phyloP scores from a whole-genome alignment of 2,329 filamentous ascomycete species.

The Hymenotorrendiella dingleyae region DNA sequence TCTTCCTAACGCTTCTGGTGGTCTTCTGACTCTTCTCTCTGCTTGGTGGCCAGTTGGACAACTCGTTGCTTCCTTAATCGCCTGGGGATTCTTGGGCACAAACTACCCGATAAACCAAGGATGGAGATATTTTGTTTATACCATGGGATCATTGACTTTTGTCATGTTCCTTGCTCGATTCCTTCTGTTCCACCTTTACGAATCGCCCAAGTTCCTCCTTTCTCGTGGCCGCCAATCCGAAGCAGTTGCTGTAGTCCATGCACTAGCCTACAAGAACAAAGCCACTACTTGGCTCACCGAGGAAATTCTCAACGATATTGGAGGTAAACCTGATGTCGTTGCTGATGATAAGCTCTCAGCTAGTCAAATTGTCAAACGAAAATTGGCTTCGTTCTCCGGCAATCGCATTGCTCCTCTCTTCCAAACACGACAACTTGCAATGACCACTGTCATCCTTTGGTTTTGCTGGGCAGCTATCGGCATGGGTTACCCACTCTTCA shows the following conservation, averaged over 20 bases:
- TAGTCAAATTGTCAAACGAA: slow-evolving; percentile 28
- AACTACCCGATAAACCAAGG: slow-evolving; percentile 50
- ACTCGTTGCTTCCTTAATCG: slow-evolving; percentile 63
- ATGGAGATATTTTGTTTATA: slow-evolving; percentile 69
- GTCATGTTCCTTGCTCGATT: slow-evolving; percentile 74
- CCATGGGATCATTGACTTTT: slow-evolving; percentile 67
- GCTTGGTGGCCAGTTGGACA: slow-evolving; percentile 86
- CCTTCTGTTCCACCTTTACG: slow-evolving; percentile 74
- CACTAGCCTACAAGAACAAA: slow-evolving; percentile 66
- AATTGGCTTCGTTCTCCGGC: slow-evolving; percentile 60
- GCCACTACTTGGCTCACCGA: slow-evolving; percentile 71
- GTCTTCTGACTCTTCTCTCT: slow-evolving; percentile 71
- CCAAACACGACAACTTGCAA: slow-evolving; percentile 44
- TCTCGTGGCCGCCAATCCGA: slow-evolving; percentile 70
- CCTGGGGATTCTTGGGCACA: slow-evolving; percentile 68
- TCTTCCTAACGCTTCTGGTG: slow-evolving; percentile 66
- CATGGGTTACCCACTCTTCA: slow-evolving; percentile 84
- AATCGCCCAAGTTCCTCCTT: slow-evolving; percentile 80
- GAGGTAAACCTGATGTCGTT: slow-evolving; percentile 29
- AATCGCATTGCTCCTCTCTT: slow-evolving; percentile 64
- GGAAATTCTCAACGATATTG: slow-evolving; percentile 56
- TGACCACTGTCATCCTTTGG: slow-evolving; percentile 57
- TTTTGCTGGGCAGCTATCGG: slow-evolving; percentile 79
- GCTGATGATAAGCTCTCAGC: slow-evolving; percentile 11
- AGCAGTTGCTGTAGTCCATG: slow-evolving; percentile 74